Conservation (phyloP, 164 flowering plant genomes). For the Hamamelis virginiana region DNA sequence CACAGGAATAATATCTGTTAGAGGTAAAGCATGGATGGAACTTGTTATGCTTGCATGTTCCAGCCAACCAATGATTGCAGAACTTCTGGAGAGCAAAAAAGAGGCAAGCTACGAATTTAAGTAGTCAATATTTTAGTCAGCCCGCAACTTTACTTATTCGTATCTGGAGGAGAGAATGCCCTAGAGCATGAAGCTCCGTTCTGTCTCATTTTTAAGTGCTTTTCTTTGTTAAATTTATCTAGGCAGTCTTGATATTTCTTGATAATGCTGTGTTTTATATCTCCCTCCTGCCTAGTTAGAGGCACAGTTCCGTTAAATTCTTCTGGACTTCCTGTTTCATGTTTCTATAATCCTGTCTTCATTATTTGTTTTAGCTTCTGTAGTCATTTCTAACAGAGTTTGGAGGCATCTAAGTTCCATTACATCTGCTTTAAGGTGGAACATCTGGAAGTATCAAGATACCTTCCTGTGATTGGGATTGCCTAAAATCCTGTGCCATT, state of each 20-base stretch:
- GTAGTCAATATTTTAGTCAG: conserved; percentile 2
- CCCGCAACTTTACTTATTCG: neutral
- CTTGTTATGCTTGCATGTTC: conserved; percentile 71
- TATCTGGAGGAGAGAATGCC: neutral
- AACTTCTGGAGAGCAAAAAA: conserved; percentile 58
- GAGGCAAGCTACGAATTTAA: conserved; percentile 58
- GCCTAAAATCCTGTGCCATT: neutral
- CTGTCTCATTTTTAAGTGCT: neutral
- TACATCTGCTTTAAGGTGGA: neutral
- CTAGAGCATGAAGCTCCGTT: no score
- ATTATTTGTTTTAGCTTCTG: neutral
- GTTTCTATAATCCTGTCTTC: neutral
- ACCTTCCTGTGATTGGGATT: neutral
- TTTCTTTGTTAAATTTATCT: neutral
- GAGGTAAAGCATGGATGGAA: conserved; percentile 91
- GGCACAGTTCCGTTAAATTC: neutral
- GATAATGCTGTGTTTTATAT: neutral
- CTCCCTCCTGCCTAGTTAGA: neutral
- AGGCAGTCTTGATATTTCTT: neutral
- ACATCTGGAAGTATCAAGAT: neutral
- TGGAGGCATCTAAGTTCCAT: neutral
- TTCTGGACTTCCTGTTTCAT: neutral
- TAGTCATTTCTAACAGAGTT: neutral
- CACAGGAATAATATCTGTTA: conserved; percentile 91
- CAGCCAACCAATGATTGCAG: conserved; percentile 61